Evolutionary conservation across 176 grass and related monocot genomes (phyloP), one percentile per base, ranked within the genome.

Genomic region (Lolium perenne): DNA sequence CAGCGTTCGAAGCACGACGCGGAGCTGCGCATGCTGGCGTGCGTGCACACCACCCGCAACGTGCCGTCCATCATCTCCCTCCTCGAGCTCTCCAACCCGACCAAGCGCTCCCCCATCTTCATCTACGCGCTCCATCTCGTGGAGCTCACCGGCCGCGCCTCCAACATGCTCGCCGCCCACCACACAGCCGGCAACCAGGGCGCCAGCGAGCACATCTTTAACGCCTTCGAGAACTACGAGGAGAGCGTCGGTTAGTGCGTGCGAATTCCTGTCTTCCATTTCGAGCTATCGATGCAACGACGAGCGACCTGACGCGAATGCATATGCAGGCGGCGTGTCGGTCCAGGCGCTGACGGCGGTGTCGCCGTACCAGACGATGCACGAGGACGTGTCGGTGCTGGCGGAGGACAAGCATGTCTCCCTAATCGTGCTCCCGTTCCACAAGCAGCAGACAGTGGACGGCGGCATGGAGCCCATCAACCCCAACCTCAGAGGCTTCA

Each of bases 71-170:
- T 95, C 83, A 81, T 95, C 91, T 82, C 87, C 45, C 91, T 95
- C 48, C 89, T 95, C 60, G 83, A 90, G 62, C 54, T 95, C 16
- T 82, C 86, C 56, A 91, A 89, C 76, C 93, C 93, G 22, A 89
- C 70, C 71, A 95, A 93, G 86, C 91, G 93, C 17, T 81, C 88
- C 32, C 91, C 91, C 10, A 85, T 93, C 79, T 95, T 93, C 45
- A 85, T 92, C 75, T 93, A 93, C 71, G 93, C 86, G 35, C 86
- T 95, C 60, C 93, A 95, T 80, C 91, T 95, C 14, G 80, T 95
- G 29, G 93, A 95, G 84, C 93, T 95, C 76, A 93, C 93, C 2
- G 86, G 88, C 41, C 86, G 93, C 45, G 82, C 91, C 17, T 87
- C 91, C 57, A 86, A 92, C 86, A 91, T 95, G 83, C 86, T 95